Evolutionary conservation across 306 rosid genomes (phyloP).

Genomic region (Castanea sativa): DNA sequence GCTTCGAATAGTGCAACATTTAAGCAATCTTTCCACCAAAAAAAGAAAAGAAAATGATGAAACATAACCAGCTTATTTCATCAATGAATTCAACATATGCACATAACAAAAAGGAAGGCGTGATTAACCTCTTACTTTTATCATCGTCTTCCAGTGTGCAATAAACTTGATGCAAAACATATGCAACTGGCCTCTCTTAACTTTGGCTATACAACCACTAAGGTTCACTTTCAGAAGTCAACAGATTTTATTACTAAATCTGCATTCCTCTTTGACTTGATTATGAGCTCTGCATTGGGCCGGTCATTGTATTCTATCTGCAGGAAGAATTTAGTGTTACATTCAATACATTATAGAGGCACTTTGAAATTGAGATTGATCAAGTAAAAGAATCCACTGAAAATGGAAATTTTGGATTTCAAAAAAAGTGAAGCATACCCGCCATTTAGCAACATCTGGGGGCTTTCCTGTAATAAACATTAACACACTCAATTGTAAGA

Average conservation of each 20-base stretch:
- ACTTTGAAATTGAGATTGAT: background rate
- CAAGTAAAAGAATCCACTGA: background rate
- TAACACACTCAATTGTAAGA: background rate
- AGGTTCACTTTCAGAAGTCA: constrained; percentile 48
- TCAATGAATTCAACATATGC: background rate
- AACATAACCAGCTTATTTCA: background rate
- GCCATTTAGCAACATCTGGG: constrained; percentile 70
- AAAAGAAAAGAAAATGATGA: background rate
- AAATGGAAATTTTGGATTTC: background rate
- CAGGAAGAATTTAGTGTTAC: constrained; percentile 6
- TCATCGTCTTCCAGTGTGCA: background rate
- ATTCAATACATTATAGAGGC: background rate
- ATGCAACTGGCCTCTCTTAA: background rate
- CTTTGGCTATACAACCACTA: background rate
- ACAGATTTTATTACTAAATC: constrained; percentile 72
- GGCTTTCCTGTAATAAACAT: constrained; percentile 50
- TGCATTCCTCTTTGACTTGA: constrained; percentile 76
- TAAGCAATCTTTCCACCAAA: background rate
- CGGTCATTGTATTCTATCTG: constrained; percentile 87
- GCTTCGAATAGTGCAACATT: background rate
- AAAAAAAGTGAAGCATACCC: constrained; percentile 47
- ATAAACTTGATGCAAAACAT: background rate
- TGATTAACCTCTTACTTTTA: background rate
- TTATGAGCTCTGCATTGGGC: constrained; percentile 76
- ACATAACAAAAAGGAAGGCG: background rate